phyloP scores from a whole-genome alignment of 257 asterid species.

The Jacaranda copaia region DNA sequence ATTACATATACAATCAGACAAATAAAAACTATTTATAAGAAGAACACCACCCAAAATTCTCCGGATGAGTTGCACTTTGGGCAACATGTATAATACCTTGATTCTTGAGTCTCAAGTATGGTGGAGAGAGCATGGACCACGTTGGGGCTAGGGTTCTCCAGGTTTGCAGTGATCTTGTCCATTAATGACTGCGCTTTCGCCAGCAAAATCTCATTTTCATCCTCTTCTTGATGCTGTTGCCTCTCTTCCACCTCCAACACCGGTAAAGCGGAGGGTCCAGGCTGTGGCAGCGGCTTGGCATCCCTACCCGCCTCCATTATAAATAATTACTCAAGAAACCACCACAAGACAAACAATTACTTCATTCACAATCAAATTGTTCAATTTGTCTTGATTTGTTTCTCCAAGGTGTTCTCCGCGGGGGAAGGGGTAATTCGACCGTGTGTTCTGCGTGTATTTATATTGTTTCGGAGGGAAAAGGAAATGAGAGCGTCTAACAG shows the following conservation, averaged over 20 bases:
- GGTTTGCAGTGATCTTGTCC: conserved; percentile 55
- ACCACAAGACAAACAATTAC: background rate
- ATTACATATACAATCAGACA: too few relatives aligned
- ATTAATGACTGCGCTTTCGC: conserved; percentile 52
- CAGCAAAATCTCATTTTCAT: conserved; percentile 49
- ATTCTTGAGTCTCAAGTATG: conserved; percentile 60
- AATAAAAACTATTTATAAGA: background rate
- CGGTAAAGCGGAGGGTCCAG: background rate
- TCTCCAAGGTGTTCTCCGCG: background rate
- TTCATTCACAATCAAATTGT: too few relatives aligned
- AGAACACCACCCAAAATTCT: background rate
- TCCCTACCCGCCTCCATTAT: conserved; percentile 28
- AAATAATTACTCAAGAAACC: background rate
- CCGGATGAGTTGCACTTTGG: background rate
- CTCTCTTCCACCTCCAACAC: conserved; percentile 25
- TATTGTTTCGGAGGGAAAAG: background rate
- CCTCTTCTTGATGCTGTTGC: conserved; percentile 42
- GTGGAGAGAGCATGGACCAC: conserved; percentile 61
- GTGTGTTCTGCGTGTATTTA: background rate
- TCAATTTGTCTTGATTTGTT: background rate
- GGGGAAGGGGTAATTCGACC: background rate
- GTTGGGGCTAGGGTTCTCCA: conserved; percentile 63
- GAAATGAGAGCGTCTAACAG: too few relatives aligned
- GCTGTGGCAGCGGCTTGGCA: background rate
- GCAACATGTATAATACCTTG: conserved; percentile 46